A percentile compares a stretch with the other conserved stretches of the same genome.
Evolutionary conservation across 164 flowering plant genomes (phyloP).

Genomic region (Piper longum): DNA sequence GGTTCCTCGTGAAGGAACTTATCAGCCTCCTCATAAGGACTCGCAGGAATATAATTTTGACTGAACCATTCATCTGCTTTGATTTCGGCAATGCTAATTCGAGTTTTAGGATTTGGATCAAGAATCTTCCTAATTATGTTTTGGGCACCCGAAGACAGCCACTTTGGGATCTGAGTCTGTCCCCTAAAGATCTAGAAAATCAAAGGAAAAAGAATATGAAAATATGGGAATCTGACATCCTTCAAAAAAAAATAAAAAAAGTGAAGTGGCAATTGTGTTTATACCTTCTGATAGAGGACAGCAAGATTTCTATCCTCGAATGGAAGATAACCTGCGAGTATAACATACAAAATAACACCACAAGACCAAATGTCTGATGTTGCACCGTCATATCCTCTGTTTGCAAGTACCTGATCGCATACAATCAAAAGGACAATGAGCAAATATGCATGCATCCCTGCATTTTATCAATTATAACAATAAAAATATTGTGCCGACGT

Average conservation of each 20-base stretch:
- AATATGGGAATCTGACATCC: neutral
- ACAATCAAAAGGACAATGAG: neutral
- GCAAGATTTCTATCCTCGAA: slow-evolving; percentile 88
- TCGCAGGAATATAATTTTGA: slow-evolving; percentile 44
- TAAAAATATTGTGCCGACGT: no score
- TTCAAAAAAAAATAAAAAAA: neutral
- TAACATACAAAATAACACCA: slow-evolving; percentile 82
- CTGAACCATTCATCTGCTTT: slow-evolving; percentile 72
- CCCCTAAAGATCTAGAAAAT: slow-evolving; percentile 66
- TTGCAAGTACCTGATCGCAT: slow-evolving; percentile 36
- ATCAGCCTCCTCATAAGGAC: slow-evolving; percentile 50
- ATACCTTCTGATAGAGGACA: slow-evolving; percentile 90
- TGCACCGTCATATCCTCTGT: slow-evolving; percentile 81
- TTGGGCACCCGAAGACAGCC: slow-evolving; percentile 66
- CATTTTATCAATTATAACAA: no score
- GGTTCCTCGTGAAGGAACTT: slow-evolving; percentile 37
- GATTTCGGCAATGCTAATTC: slow-evolving; percentile 62
- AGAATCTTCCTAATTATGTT: slow-evolving; percentile 65
- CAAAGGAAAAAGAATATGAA: neutral
- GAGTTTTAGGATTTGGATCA: slow-evolving; percentile 73
- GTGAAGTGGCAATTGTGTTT: neutral
- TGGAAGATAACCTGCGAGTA: slow-evolving; percentile 81
- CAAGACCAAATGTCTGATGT: slow-evolving; percentile 91
- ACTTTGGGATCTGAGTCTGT: slow-evolving; percentile 59
- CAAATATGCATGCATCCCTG: neutral